Base-by-base conservation (phyloP, 2,329 filamentous ascomycete genomes). In the Daldinia eschscholtzii region DNA sequence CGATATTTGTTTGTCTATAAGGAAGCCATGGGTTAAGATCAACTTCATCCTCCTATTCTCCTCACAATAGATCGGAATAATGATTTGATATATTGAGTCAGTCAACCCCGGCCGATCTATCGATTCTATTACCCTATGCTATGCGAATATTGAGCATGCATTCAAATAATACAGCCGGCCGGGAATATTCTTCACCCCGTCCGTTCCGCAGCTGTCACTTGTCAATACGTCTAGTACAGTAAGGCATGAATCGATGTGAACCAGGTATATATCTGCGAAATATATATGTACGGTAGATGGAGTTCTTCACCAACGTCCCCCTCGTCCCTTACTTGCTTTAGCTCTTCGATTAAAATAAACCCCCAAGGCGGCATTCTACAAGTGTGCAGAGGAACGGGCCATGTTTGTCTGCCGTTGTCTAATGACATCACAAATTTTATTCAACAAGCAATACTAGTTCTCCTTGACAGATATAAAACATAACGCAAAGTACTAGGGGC, bases 11-110 rank as follows among this genome's bases (percentile, higher is more conserved):
- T 57, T 48, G 44, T 53, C 53, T 57, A 64, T 52, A 23, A 57
- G 42, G 30, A 48, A 50, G 44, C 37, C 23, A 61, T 57, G 57
- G 33, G 65, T 58, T 65, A 20, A 30, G 61, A 66, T 66, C 62
- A 42, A 63, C 58, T 44, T 48, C 20, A 55, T 30, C 30, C 33
- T 55, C 52, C 39, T 26, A 28, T 58, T 48, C 33, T 53, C 52
- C 20, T 57, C 37, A 53, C 60, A 55, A 69, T 57, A 64, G 59
- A 55, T 67, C 56, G 26, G 53, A 69, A 61, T 57, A 61, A 55
- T 44, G 58, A 50, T 62, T 61, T 57, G 57, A 57, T 63, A 69
- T 55, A 55, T 57, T 58, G 26, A 53, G 39, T 55, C 61, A 23
- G 42, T 58, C 41, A 26, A 50, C 42, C 50, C 18, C 13, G n/a